Conservation (phyloP, 2,329 filamentous ascomycete species). For the Exophiala bonariae region DNA sequence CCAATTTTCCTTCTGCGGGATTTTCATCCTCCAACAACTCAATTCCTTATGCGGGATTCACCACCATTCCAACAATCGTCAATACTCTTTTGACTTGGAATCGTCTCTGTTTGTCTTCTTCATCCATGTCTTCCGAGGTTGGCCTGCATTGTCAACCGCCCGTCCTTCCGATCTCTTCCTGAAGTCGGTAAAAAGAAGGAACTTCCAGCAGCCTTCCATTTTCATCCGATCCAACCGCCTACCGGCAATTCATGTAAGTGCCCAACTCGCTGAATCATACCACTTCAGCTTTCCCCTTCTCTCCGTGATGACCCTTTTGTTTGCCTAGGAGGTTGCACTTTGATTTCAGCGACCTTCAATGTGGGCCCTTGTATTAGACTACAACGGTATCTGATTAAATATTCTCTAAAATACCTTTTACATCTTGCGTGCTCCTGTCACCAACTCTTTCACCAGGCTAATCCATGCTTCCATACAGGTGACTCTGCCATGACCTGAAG, state of each 20-base stretch:
- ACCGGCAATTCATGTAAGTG: constrained; percentile 23
- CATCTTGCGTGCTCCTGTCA: background rate
- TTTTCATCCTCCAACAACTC: background rate
- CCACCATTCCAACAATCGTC: too few species aligned
- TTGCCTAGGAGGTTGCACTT: constrained; percentile 50
- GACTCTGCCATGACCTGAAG: constrained; percentile 28
- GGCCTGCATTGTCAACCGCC: background rate
- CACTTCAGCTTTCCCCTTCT: constrained; percentile 27
- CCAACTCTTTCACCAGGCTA: constrained; percentile 13
- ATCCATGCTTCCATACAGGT: constrained; percentile 23
- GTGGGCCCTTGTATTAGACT: constrained; percentile 72
- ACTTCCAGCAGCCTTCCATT: constrained; percentile 1
- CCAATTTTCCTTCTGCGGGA: background rate
- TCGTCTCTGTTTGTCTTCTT: too few species aligned
- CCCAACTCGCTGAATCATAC: constrained; percentile 21
- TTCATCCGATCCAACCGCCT: constrained; percentile 13
- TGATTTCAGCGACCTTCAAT: constrained; percentile 54
- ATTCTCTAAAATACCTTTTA: background rate
- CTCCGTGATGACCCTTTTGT: constrained; percentile 49
- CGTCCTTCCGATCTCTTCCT: background rate
- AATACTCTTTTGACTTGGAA: too few species aligned
- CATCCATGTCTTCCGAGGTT: too few species aligned
- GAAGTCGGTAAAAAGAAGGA: background rate
- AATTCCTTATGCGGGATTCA: background rate
- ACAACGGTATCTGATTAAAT: constrained; percentile 88